Base-by-base conservation (phyloP, 2,329 filamentous ascomycete genomes). In the Beauveria medogensis region DNA sequence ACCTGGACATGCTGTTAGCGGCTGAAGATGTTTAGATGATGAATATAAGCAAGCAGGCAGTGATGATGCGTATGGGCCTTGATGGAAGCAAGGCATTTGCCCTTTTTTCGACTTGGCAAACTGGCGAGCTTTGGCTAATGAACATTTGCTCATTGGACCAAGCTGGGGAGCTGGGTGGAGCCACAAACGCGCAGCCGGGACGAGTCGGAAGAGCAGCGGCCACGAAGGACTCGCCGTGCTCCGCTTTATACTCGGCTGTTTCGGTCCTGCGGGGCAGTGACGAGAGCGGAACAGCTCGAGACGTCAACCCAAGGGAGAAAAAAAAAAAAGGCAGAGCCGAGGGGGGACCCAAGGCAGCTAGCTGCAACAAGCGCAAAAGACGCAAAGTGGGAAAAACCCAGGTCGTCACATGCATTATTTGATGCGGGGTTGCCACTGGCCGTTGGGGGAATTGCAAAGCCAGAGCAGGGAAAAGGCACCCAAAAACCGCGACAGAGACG, bases 1-100 rank as follows among this genome's bases (percentile, higher is more conserved):
- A 97, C 93, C 94, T 99, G 69, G 56, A 59, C 63, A 70, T 68
- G 66, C 47, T 67, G 69, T 74, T 68, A 74, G 71, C 37, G 48
- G 43, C 53, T 61, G 64, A 61, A 55, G 59, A 62, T 50, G 46
- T 14, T 5, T 16, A 16, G 5, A 37, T 37, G 34, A 37, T 37
- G 34, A 37, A 16, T 16, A 34, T 37, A 34, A 55, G 28, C 50
- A 54, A 54, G 62, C 26, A 28, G 40, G 54, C n/a, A 16, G 20
- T 20, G 22, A 48, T 5, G 14, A 22, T 20, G 20, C 16, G 14
- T 14, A 37, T 26, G 1, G 44, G 24, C 24, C 20, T 9, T 20
- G 7, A 6, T 20, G 6, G 1, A 18, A 48, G 41, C 18, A 28
- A 61, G 16, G 28, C 41, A 34, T 34, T 37, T 24, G 34, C 16